Evolutionary conservation across 2,329 filamentous ascomycete species (phyloP).

Genomic region (Penicillium sclerotiorum): DNA sequence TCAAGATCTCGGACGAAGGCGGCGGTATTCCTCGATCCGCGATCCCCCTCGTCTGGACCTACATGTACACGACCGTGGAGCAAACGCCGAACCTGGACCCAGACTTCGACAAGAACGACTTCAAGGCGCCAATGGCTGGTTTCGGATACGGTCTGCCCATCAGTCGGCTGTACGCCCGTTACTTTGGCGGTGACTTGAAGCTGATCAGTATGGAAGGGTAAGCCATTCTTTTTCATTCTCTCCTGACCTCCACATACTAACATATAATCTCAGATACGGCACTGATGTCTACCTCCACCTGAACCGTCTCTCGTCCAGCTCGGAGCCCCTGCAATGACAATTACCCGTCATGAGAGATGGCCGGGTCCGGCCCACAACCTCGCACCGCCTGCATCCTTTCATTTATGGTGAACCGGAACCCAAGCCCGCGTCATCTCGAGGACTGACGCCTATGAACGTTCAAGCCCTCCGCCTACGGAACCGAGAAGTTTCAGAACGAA

Average conservation of each 20-base stretch:
- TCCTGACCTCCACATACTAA: conserved; percentile 17
- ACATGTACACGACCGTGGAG: conserved; percentile 99
- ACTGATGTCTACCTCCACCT: conserved; percentile 98
- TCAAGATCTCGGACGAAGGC: conserved; percentile 96
- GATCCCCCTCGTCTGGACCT: conserved; percentile 98
- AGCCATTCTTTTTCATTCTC: conserved; percentile 40
- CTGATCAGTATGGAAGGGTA: conserved; percentile 99
- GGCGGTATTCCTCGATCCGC: conserved; percentile 90
- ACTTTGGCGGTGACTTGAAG: conserved; percentile 96
- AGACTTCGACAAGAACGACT: conserved; percentile 98
- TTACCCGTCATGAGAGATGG: conserved; percentile 85
- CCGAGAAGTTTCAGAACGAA: conserved; percentile 78
- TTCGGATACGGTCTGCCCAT: conserved; percentile 98
- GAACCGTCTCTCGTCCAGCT: conserved; percentile 91
- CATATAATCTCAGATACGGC: conserved; percentile 71
- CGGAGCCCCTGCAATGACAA: conserved; percentile 92
- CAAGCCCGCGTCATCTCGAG: conserved; percentile 46
- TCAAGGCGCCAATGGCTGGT: conserved; percentile 98
- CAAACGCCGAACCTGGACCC: conserved; percentile 92
- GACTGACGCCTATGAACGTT: conserved; percentile 56
- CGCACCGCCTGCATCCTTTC: conserved; percentile 43
- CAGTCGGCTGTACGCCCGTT: conserved; percentile 88
- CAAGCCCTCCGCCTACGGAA: conserved; percentile 67
- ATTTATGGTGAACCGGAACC: conserved; percentile 38
- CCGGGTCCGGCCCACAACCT: conserved; percentile 49